phyloP scores from a whole-genome alignment of 257 asterid species.

The Jaltomata sinuosa region DNA sequence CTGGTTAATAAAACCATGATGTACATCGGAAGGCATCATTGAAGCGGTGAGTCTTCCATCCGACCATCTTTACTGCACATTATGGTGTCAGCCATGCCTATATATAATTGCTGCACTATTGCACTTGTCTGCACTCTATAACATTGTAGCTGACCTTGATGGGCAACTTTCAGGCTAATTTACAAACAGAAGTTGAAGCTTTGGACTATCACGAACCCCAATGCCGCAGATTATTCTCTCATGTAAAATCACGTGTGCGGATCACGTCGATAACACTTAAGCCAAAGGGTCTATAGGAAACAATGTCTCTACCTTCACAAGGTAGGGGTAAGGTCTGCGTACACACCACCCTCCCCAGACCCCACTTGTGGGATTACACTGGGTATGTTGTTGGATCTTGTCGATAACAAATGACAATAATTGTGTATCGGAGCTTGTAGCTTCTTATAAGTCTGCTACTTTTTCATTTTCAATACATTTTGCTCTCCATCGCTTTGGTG shows the following conservation, averaged over 20 bases:
- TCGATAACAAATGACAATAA: constrained; percentile 8
- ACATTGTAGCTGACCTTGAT: constrained; percentile 1
- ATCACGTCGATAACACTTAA: constrained; percentile 1
- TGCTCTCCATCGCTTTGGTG: not conserved
- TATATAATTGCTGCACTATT: not conserved
- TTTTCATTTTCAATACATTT: not conserved
- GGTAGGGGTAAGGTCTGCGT: too few species aligned
- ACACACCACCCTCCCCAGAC: too few species aligned
- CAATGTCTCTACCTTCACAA: too few species aligned
- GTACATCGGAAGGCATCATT: constrained; percentile 62
- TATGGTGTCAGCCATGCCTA: not conserved
- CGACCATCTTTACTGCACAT: constrained; percentile 18
- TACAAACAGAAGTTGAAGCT: constrained; percentile 5
- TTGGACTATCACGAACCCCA: constrained; percentile 13
- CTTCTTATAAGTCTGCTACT: not conserved
- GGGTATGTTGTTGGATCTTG: too few species aligned
- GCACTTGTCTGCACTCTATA: not conserved
- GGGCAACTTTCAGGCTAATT: constrained; percentile 34
- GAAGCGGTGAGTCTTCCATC: constrained; percentile 27
- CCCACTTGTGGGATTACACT: too few species aligned
- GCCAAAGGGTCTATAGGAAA: too few species aligned
- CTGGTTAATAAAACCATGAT: constrained; percentile 73
- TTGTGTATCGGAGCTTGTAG: constrained; percentile 19
- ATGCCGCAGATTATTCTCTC: not conserved
- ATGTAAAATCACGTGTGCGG: not conserved